Evolutionary conservation across 75 land plant genomes (phyloP), one percentile per base, ranked within the genome.

Genomic region (Cryptomeria japonica): DNA sequence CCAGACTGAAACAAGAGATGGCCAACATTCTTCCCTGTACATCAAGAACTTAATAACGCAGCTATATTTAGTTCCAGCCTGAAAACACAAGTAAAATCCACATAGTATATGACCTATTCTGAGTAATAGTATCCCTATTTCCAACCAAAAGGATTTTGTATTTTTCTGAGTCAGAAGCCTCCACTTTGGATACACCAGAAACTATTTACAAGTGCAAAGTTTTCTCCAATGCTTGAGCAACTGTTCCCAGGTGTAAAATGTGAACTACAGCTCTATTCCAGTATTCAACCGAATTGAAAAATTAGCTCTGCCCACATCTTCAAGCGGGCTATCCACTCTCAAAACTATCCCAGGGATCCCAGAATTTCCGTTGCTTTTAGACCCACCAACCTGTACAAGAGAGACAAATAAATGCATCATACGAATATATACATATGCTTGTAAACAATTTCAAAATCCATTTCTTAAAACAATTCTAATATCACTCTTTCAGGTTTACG

Each of bases 281-380:
- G 92, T 93, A 76, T 96, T 98, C 16, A 98, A 78, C 91, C 97
- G 97, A 84, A 97, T 88, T 18, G 96, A 93, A 85, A 96, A 96
- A 14, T 95, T 87, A 61, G 96, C 89, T 80, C 93, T 90, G 34
- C 93, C 94, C 84, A 91, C n/a, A 78, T 87, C 91, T 37, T 90
- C 90, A 22, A 95, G 91, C 14, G 99, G 99, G 41, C 93, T 89
- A 87, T 98, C 99, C 5, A 93, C 92, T 79, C 90, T 92, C 28
- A 96, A 22, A 14, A 94, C 97, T n/a, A 97, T 34, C 38, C 99
- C 99, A 7, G 96, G 88, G 72, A 89, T 98, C 64, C 99, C 99
- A 7, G 90, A 90, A 87, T 95, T 90, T 39, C 95, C 97, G 37
- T 92, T 90, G 87, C 94, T 88, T 80, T 96, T 96, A 25, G 99